Base-by-base conservation (phyloP, 495 filamentous ascomycete species). In the Penicillium robsamsonii region DNA sequence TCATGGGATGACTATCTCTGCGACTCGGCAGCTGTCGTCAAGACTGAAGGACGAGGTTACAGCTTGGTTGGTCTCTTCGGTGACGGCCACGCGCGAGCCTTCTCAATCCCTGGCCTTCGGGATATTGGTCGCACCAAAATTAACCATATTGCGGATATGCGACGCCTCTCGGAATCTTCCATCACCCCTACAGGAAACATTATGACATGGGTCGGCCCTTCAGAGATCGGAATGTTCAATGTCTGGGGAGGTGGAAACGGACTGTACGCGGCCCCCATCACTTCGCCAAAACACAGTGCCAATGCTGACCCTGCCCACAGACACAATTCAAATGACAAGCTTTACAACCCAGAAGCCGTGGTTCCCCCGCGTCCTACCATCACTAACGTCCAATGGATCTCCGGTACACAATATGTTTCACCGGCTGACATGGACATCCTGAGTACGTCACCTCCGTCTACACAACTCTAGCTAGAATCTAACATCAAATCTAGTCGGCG, bases 321-420 rank as follows among this genome's bases (percentile, higher is more conserved):
- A 53, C 68, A 66, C 35, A 70, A 64, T 25, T 82, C 82, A 6
- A 77, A 82, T 40, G 94, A 97, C 66, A 84, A 75, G 27, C 77
- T 97, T 4, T 85, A 87, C 71, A 96, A 96, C 58, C 82, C 87
- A 5, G 75, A 86, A 56, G 81, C 86, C 13, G 62, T 80, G 13
- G 77, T 87, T 15, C 94, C 93, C 4, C 79, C 89, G 13, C 82
- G 94, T 30, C 95, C 94, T n/a, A 96, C 92, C 1, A 98, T 98
- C 45, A 92, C 89, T 9, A 96, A 94, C 59, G 66, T 98, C 20
- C 90, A 96, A 69, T 98, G 94, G 94, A 90, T 98, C 38, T 86
- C 92, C 0, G 95, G 94, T 2, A 97, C 95, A 12, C 93, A 96
- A 70, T 89, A 96, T 58, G 78, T 98, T 33, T 89, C 89, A 17